Conservation (phyloP, 176 grass and related monocot species). For the Musa acuminata region DNA sequence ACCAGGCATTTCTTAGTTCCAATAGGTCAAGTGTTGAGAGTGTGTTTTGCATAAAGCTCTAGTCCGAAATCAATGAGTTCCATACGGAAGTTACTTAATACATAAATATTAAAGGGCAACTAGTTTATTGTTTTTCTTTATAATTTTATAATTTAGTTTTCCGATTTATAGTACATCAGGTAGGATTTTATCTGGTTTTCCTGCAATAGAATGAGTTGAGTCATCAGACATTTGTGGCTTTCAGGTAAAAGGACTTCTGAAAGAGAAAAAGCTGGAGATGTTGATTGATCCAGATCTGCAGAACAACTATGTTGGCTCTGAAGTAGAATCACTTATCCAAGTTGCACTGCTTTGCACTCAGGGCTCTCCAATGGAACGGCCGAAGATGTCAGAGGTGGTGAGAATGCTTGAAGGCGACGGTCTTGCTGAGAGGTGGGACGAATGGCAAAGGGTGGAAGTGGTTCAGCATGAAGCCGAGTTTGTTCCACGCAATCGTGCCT, state of each 20-base stretch:
- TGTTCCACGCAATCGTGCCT: not conserved
- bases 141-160: no score
- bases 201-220: no score
- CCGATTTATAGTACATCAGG: no score
- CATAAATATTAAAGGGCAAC: not conserved
- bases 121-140: not conserved
- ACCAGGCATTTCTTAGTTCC: no score
- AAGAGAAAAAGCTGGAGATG: conserved; percentile 12
- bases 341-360: conserved; percentile 8
- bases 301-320: not conserved
- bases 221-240: not conserved
- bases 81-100: not conserved
- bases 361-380: not conserved
- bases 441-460: conserved; percentile 16
- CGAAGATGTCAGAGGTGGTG: conserved; percentile 6
- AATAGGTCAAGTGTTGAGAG: no score
- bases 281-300: conserved; percentile 5
- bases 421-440: conserved; percentile 7
- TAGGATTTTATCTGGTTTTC: not conserved
- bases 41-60: no score
- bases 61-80: not conserved
- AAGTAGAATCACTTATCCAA: conserved; percentile 12
- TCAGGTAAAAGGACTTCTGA: conserved; percentile 15
- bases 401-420: conserved; percentile 13
- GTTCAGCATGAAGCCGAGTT: not conserved